These are phyloP conservation scores for Butyriboletus loyo DNA, from an alignment of 768 basidiomycete species.

Conservation along the genomic window DNA sequence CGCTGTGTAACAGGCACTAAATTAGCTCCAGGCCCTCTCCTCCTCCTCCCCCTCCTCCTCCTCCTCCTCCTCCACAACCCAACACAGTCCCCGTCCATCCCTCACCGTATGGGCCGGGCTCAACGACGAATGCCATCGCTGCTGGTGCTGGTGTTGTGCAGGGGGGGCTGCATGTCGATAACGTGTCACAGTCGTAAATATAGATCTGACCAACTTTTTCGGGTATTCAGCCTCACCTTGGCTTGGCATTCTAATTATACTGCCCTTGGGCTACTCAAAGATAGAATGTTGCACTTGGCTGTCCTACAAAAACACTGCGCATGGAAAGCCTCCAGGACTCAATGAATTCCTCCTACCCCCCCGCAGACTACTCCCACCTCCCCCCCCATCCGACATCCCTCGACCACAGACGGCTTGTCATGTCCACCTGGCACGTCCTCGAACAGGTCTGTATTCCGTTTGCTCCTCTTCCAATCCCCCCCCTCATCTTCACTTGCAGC, in stretches of 20 bases:
- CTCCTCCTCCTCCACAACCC: neutral
- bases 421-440: conserved; percentile 44
- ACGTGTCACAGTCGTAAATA: conserved; percentile 17
- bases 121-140: neutral
- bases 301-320: conserved; percentile 38
- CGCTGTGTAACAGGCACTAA: conserved; percentile 30
- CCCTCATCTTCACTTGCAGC: conserved; percentile 35
- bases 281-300: conserved; percentile 47
- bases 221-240: conserved; percentile 36
- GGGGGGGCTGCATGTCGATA: neutral
- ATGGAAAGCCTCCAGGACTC: conserved; percentile 17
- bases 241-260: conserved; percentile 47
- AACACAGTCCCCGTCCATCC: neutral
- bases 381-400: conserved; percentile 10
- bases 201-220: conserved; percentile 21
- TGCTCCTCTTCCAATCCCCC: neutral
- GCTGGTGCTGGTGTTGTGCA: neutral
- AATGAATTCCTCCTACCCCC: conserved; percentile 28
- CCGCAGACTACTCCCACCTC: conserved; percentile 16
- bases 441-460: conserved; percentile 39
- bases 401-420: conserved; percentile 35
- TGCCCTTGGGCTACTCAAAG: conserved; percentile 37
- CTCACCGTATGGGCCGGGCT: too few relatives aligned
- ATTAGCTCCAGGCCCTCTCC: conserved; percentile 15
- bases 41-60: neutral